These are phyloP conservation scores for Chionographis japonica DNA, from an alignment of 106 monocot genomes.

Conservation along the genomic window DNA sequence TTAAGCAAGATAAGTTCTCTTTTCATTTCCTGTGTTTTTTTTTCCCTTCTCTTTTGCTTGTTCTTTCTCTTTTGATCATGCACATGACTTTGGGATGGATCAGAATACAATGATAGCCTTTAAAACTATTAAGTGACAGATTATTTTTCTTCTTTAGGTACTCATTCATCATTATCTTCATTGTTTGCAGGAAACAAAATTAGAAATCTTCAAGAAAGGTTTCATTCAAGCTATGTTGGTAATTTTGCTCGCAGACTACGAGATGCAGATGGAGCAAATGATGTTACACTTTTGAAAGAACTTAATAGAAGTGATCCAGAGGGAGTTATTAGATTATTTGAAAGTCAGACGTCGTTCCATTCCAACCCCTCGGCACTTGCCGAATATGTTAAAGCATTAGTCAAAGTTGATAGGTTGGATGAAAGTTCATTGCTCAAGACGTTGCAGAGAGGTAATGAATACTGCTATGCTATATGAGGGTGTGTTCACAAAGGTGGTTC, in stretches of 20 bases:
- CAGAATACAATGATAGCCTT: too few species aligned
- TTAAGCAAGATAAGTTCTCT: too few species aligned
- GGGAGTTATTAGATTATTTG: conserved; percentile 74
- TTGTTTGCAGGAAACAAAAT: conserved; percentile 34
- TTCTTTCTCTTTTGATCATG: too few species aligned
- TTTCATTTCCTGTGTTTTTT: too few species aligned
- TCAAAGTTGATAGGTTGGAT: conserved; percentile 86
- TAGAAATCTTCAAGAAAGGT: conserved; percentile 47
- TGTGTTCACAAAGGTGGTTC: too few species aligned
- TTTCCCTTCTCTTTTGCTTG: too few species aligned
- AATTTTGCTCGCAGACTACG: conserved; percentile 57
- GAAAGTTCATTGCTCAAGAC: conserved; percentile 86
- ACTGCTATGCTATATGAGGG: too few species aligned
- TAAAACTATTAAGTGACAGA: too few species aligned
- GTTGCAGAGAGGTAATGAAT: conserved; percentile 72
- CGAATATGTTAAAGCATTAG: conserved; percentile 92
- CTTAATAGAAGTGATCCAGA: conserved; percentile 91
- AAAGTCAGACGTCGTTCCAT: conserved; percentile 79
- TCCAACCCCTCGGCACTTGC: conserved; percentile 83
- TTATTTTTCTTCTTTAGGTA: too few species aligned
- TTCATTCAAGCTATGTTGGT: conserved; percentile 71
- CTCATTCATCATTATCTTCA: neutral
- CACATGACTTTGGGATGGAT: too few species aligned
- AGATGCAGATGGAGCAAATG: conserved; percentile 54
- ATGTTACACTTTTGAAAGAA: conserved; percentile 68